Evolutionary conservation across 2,329 filamentous ascomycete genomes (phyloP).

Genomic region (Trichoderma sp.): DNA sequence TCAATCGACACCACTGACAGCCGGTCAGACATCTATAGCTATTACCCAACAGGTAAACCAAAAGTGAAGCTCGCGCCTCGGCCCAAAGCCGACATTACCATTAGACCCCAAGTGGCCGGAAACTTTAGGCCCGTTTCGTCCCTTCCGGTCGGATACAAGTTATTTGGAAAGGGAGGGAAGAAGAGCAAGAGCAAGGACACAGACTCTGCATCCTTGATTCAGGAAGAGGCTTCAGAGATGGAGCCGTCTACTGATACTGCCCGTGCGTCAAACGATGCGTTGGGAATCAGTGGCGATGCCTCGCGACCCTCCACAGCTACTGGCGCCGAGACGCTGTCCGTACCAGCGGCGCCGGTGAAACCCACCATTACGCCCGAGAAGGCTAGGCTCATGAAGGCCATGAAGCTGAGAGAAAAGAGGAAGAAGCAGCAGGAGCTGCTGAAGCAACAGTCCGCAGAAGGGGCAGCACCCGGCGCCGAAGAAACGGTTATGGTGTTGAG

Average conservation of each 20-base stretch:
- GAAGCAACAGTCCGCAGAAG: constrained; percentile 3
- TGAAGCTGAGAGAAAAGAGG: constrained; percentile 86
- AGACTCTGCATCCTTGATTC: constrained; percentile 31
- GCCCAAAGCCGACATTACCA: constrained; percentile 68
- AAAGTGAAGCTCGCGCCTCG: constrained; percentile 90
- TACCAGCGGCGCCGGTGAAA: constrained; percentile 45
- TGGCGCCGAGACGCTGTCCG: constrained; percentile 44
- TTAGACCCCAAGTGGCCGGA: constrained; percentile 62
- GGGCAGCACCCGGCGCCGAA: background rate
- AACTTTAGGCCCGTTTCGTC: constrained; percentile 73
- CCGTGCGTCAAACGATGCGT: constrained; percentile 39
- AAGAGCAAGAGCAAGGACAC: constrained; percentile 42
- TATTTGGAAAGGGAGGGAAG: constrained; percentile 60
- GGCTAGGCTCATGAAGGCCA: constrained; percentile 87
- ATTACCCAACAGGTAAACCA: constrained; percentile 61
- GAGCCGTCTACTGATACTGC: constrained; percentile 38
- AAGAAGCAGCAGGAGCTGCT: constrained; percentile 41
- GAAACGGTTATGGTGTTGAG: constrained; percentile 26
- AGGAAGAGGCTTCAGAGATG: constrained; percentile 42
- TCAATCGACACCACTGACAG: constrained; percentile 50
- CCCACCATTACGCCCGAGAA: constrained; percentile 80
- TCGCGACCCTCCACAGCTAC: constrained; percentile 49
- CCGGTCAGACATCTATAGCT: constrained; percentile 53
- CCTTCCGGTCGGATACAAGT: constrained; percentile 77
- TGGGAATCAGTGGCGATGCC: constrained; percentile 30